Percentiles rank a stretch among this genome's conserved stretches.
phyloP scores from a whole-genome alignment of 2,329 filamentous ascomycete species.

The Pyrenochaeta sp. region DNA sequence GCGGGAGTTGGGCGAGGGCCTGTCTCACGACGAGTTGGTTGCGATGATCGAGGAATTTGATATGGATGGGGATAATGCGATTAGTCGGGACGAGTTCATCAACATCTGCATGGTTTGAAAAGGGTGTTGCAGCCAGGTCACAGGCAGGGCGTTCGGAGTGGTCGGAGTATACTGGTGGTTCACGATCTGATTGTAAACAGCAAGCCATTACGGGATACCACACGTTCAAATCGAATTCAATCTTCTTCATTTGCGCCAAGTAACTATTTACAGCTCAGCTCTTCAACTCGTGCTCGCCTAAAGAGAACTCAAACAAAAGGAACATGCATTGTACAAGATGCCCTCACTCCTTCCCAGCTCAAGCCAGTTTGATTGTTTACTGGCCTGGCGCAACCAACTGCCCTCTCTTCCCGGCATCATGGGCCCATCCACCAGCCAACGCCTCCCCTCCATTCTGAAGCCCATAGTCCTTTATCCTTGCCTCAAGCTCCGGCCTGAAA shows the following conservation, averaged over 20 bases:
- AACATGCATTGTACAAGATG: conserved; percentile 43
- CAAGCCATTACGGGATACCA: conserved; percentile 2
- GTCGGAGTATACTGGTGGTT: conserved; percentile 14
- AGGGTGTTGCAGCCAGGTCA: not conserved
- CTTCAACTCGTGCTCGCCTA: conserved; percentile 12
- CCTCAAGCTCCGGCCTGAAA: conserved; percentile 95
- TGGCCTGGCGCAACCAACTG: conserved; percentile 89
- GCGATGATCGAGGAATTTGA: conserved; percentile 99
- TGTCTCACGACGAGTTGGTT: conserved; percentile 89
- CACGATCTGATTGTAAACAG: not conserved
- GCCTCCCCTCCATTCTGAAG: conserved; percentile 75
- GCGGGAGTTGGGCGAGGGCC: conserved; percentile 87
- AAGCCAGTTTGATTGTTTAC: conserved; percentile 52
- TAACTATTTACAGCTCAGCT: conserved; percentile 49
- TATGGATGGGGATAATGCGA: conserved; percentile 86
- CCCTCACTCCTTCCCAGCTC: conserved; percentile 12
- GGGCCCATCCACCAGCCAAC: conserved; percentile 87
- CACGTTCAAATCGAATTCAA: conserved; percentile 12
- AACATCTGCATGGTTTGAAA: conserved; percentile 66
- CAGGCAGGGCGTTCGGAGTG: not conserved
- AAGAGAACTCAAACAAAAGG: conserved; percentile 36
- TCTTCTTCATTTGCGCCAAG: conserved; percentile 38
- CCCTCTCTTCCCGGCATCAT: conserved; percentile 77
- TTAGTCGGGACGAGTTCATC: conserved; percentile 70
- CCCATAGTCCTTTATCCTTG: conserved; percentile 83